Base-by-base conservation (phyloP, 441 rosid genomes). In the Euphorbia schlechtendalii region DNA sequence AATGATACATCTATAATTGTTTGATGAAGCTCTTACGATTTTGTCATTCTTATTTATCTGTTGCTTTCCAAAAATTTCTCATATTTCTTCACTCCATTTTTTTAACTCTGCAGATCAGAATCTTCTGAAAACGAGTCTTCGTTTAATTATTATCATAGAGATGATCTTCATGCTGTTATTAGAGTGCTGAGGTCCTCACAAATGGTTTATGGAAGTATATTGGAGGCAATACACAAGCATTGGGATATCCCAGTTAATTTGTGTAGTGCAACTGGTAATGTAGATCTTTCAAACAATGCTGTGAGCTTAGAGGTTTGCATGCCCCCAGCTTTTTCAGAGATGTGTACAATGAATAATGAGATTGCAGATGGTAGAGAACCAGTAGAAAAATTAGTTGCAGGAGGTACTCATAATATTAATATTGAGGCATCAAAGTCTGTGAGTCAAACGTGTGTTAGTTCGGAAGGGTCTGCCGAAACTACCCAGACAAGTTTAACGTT, bases 401-500 rank as follows among this genome's bases (percentile, higher is more conserved):
- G 78, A 71, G 73, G 38, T 63, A 72, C 86, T 73, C 80, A 55
- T 73, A 59, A 25, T 59, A 74, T 27, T 70, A 63, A 73, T 63
- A 69, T 56, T 64, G 78, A 72, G 73, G 74, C 74, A 62, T 64
- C 66, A 25, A 74, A 77, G 53, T 74, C 83, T 40, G 79, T 66
- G 68, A 83, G 75, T 70, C 63, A 72, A 66, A 80, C 76, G 0
- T 77, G 70, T 66, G 28, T 82, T 48, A 80, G 85, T 67, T 84
- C 91, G 61, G 90, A 89, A 80, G 93, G 89, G 61, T 81, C 92
- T 61, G 83, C 81, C 69, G 94, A 87, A 77, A 83, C 80, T 22
- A 74, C 74, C 18, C 86, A 85, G 70, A 73, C 76, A 56, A 84
- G 74, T 77, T 78, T 76, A 49, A 77, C 53, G 64, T 63, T 61